These are phyloP conservation scores for Hirsutella minnesotensis DNA, from an alignment of 2,329 filamentous ascomycete genomes.

Conservation along the genomic window DNA sequence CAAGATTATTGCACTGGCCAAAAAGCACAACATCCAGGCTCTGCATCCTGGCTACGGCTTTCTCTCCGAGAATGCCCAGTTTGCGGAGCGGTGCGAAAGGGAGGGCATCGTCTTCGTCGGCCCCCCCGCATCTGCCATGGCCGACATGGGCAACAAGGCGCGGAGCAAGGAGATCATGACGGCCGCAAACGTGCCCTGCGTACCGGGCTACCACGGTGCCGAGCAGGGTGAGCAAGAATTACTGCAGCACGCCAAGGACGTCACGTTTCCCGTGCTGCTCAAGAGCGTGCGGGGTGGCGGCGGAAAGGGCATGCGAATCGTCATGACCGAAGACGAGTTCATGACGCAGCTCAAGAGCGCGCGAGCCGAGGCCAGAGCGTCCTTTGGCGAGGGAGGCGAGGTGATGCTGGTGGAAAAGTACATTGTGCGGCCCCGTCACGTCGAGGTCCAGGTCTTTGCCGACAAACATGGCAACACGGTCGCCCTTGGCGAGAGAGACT, in stretches of 20 bases:
- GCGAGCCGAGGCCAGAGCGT: slow-evolving; percentile 60
- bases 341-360: slow-evolving; percentile 58
- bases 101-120: slow-evolving; percentile 92
- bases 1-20: slow-evolving; percentile 79
- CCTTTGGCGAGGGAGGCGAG: slow-evolving; percentile 69
- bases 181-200: slow-evolving; percentile 85
- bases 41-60: slow-evolving; percentile 97
- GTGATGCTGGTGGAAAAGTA: slow-evolving; percentile 80
- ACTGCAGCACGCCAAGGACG: slow-evolving; percentile 57
- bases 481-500: slow-evolving; percentile 79
- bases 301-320: slow-evolving; percentile 76
- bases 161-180: slow-evolving; percentile 95
- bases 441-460: slow-evolving; percentile 86
- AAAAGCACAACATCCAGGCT: slow-evolving; percentile 74
- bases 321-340: slow-evolving; percentile 57
- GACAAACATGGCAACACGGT: slow-evolving; percentile 70
- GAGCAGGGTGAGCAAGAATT: slow-evolving; percentile 60
- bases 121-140: slow-evolving; percentile 68
- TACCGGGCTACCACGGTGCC: slow-evolving; percentile 85
- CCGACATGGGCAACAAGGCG: slow-evolving; percentile 90
- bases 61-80: slow-evolving; percentile 83
- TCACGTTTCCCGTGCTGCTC: slow-evolving; percentile 58
- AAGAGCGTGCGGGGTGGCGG: slow-evolving; percentile 76
- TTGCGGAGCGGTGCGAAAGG: slow-evolving; percentile 77
- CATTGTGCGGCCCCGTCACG: slow-evolving; percentile 67